Percentiles rank a stretch among this genome's conserved stretches.
phyloP scores from a whole-genome alignment of 2,329 filamentous ascomycete genomes.

The Trichoderma atroviride region DNA sequence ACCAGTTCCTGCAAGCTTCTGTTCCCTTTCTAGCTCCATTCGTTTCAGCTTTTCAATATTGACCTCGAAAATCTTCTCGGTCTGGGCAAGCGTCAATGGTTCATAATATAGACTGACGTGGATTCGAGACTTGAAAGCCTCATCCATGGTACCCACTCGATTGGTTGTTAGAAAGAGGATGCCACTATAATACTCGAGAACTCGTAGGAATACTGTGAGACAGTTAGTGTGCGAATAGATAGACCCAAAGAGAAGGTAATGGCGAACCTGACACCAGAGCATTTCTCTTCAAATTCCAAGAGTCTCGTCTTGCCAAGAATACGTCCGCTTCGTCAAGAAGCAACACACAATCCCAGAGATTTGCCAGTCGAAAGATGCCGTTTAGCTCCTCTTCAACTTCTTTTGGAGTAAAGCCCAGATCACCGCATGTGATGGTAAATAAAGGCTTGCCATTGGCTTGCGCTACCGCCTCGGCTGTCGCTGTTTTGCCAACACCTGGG shows the following conservation, averaged over 20 bases:
- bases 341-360: neutral
- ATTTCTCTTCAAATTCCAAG: neutral
- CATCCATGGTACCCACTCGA: slow-evolving; percentile 51
- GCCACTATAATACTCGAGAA: slow-evolving; percentile 51
- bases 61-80: slow-evolving; percentile 28
- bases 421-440: slow-evolving; percentile 37
- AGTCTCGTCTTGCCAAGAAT: neutral
- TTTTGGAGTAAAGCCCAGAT: neutral
- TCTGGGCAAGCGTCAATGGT: slow-evolving; percentile 38
- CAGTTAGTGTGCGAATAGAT: neutral
- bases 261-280: neutral
- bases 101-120: slow-evolving; percentile 38
- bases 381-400: neutral
- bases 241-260: neutral
- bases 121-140: slow-evolving; percentile 54
- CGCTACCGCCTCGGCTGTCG: slow-evolving; percentile 48
- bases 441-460: slow-evolving; percentile 47
- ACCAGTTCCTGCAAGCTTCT: neutral
- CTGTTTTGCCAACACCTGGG: slow-evolving; percentile 53
- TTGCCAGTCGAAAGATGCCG: neutral
- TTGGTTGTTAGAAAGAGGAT: slow-evolving; percentile 55
- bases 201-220: neutral
- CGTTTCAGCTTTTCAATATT: slow-evolving; percentile 44
- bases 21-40: slow-evolving; percentile 40
- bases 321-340: neutral